These are phyloP conservation scores for Malus sylvestris DNA, from an alignment of 306 rosid species.

Conservation along the genomic window DNA sequence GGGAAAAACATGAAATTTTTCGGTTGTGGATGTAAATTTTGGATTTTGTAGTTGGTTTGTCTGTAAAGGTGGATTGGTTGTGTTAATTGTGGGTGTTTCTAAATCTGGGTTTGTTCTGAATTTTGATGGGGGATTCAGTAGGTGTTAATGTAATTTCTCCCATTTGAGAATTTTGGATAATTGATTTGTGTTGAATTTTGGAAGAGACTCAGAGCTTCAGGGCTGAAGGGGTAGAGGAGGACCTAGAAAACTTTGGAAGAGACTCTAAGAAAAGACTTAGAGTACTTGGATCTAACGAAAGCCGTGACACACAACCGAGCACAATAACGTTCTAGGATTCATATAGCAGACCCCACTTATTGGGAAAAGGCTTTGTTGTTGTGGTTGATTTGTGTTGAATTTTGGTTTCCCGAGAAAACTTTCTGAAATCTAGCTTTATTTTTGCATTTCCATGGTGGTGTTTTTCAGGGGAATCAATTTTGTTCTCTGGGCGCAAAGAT, in stretches of 20 bases:
- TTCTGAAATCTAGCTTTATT: not conserved
- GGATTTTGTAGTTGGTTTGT: not conserved
- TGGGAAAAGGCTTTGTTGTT: no score
- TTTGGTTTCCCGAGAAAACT: not conserved
- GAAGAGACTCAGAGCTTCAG: no score
- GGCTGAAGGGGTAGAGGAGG: no score
- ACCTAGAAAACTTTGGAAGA: no score
- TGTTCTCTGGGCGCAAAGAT: not conserved
- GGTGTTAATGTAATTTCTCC: not conserved
- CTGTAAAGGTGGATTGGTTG: not conserved
- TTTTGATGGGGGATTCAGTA: not conserved
- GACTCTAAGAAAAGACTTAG: no score
- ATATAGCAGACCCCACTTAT: no score
- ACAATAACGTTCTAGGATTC: no score
- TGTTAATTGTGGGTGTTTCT: not conserved
- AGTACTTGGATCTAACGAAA: no score
- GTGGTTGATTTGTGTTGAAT: not conserved
- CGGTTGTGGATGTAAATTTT: not conserved
- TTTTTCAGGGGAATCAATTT: not conserved
- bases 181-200: not conserved
- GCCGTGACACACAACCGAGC: no score
- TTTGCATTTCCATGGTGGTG: not conserved
- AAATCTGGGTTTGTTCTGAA: not conserved
- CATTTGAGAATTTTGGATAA: not conserved
- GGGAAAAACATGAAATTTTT: not conserved